These are phyloP conservation scores for Capniomyces stellatus DNA, from an alignment of 371 early-diverging fungal genomes.

Conservation along the genomic window DNA sequence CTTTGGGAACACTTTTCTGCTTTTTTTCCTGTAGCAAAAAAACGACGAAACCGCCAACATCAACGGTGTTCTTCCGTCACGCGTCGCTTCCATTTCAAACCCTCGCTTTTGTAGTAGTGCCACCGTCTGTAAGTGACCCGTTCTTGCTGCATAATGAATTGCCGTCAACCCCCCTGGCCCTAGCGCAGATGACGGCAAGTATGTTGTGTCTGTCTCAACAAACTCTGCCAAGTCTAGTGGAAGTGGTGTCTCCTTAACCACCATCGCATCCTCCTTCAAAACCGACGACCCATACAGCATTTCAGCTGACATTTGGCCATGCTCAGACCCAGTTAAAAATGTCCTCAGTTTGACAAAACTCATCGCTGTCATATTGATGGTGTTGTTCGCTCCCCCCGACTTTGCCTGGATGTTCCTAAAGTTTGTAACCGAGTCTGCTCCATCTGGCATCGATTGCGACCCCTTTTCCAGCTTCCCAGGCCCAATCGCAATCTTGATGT, in stretches of 20 bases:
- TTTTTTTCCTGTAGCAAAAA: not conserved
- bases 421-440: not conserved
- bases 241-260: not conserved
- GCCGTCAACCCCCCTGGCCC: not conserved
- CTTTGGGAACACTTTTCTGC: not conserved
- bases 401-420: not conserved
- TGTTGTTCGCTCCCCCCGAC: not conserved
- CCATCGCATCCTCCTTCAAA: not conserved
- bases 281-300: too few species aligned
- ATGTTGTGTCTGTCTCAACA: not conserved
- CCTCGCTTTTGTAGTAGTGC: not conserved
- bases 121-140: not conserved
- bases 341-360: not conserved
- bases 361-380: not conserved
- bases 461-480: not conserved
- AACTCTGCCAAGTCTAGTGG: not conserved
- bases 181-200: not conserved
- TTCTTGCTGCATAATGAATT: not conserved
- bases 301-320: too few species aligned
- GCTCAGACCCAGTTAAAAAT: not conserved
- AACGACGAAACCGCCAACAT: conserved; percentile 43
- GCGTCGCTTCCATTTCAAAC: not conserved
- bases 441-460: not conserved
- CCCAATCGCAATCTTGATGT: too few species aligned
- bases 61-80: conserved; percentile 62